Conservation (phyloP, 2,329 filamentous ascomycete species). For the Aspergillus sp. region DNA sequence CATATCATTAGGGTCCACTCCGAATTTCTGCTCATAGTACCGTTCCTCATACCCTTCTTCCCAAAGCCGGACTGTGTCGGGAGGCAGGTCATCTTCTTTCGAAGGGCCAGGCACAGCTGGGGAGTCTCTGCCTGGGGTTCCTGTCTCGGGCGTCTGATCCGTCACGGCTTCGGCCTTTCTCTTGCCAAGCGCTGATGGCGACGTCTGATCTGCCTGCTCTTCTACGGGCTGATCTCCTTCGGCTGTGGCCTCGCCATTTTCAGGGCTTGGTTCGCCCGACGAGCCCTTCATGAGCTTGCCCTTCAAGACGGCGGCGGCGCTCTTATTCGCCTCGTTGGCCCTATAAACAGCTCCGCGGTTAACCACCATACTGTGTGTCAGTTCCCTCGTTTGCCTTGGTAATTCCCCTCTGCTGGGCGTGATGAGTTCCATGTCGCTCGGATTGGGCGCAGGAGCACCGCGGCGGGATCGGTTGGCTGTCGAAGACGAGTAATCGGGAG, state of each 20-base stretch:
- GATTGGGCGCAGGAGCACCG: constrained; percentile 26
- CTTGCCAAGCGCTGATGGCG: constrained; percentile 29
- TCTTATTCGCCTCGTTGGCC: constrained; percentile 81
- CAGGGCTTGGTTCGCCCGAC: constrained; percentile 10
- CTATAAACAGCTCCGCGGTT: constrained; percentile 59
- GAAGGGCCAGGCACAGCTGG: constrained; percentile 41
- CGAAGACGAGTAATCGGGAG: constrained; percentile 31
- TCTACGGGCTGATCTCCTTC: constrained; percentile 17
- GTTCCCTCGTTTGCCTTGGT: constrained; percentile 47
- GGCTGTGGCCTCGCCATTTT: constrained; percentile 17
- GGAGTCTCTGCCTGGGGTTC: constrained; percentile 52
- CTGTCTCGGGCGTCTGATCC: constrained; percentile 43
- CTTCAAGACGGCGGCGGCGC: constrained; percentile 80
- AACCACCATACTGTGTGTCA: constrained; percentile 83
- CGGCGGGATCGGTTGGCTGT: constrained; percentile 15
- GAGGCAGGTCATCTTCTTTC: constrained; percentile 53
- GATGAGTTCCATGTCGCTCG: constrained; percentile 47
- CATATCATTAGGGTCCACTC: constrained; percentile 68
- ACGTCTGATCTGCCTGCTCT: constrained; percentile 18
- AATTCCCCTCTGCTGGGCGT: constrained; percentile 46
- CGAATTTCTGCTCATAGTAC: constrained; percentile 96
- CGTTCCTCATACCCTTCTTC: constrained; percentile 90
- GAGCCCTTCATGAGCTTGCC: constrained; percentile 55
- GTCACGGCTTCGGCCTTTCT: constrained; percentile 65
- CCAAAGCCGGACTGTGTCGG: constrained; percentile 83